phyloP scores from a whole-genome alignment of 805 yeast species.

The Candida michaelii region DNA sequence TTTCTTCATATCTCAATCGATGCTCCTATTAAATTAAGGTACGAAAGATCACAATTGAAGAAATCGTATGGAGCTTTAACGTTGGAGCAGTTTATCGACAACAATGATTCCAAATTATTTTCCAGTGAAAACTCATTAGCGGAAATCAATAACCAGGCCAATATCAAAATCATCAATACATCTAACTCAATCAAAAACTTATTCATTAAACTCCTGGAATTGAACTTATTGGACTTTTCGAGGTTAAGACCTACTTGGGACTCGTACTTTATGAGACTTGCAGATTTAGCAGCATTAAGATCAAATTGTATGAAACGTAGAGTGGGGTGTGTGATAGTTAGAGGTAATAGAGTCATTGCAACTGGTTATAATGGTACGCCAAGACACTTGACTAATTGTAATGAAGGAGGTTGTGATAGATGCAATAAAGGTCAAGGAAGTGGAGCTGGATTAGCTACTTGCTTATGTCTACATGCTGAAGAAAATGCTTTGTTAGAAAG shows the following conservation, averaged over 20 bases:
- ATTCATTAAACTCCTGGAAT: slow-evolving; percentile 39
- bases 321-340: slow-evolving; percentile 93
- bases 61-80: slow-evolving; percentile 4
- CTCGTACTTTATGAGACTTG: slow-evolving; percentile 89
- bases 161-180: slow-evolving; percentile 41
- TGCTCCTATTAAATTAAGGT: slow-evolving; percentile 61
- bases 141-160: slow-evolving; percentile 59
- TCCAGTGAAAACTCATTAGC: slow-evolving; percentile 51
- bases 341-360: slow-evolving; percentile 82
- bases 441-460: slow-evolving; percentile 73
- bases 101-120: slow-evolving; percentile 35
- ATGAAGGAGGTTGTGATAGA: slow-evolving; percentile 91
- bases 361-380: slow-evolving; percentile 99
- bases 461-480: slow-evolving; percentile 95
- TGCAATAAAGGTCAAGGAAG: slow-evolving; percentile 70
- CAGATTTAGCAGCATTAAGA: slow-evolving; percentile 88
- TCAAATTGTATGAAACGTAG: slow-evolving; percentile 96
- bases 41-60: slow-evolving; percentile 26
- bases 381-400: slow-evolving; percentile 80
- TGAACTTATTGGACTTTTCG: slow-evolving; percentile 32
- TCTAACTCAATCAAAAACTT: slow-evolving; percentile 34
- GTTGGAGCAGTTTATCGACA: slow-evolving; percentile 37
- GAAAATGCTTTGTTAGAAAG: slow-evolving; percentile 94
- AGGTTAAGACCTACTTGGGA: slow-evolving; percentile 94
- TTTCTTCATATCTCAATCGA: slow-evolving; percentile 78